phyloP scores from a whole-genome alignment of 2,329 filamentous ascomycete species.

The Dryadomyces quercivorus region DNA sequence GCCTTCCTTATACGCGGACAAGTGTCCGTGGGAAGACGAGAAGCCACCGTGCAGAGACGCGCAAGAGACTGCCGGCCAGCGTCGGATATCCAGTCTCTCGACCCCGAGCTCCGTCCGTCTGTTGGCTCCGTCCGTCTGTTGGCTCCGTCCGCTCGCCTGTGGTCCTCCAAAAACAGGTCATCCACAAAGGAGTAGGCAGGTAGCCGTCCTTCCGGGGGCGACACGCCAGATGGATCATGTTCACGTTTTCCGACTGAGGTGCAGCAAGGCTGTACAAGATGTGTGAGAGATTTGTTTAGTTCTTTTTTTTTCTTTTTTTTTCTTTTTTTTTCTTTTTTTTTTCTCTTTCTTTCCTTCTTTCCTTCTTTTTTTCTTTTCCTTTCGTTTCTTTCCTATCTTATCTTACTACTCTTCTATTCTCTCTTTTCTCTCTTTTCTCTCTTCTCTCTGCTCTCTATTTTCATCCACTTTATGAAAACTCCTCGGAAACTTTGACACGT shows the following conservation, averaged over 20 bases:
- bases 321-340: neutral
- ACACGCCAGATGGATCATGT: neutral
- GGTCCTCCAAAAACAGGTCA: neutral
- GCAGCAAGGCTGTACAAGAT: neutral
- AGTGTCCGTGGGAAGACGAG: neutral
- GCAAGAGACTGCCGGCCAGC: too few relatives aligned
- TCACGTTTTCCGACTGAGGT: neutral
- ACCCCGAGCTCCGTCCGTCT: too few relatives aligned
- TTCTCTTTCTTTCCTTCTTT: too few relatives aligned
- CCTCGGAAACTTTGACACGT: too few relatives aligned
- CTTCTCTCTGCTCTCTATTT: neutral
- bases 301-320: conserved; percentile 10
- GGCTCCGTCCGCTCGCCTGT: neutral
- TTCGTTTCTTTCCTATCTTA: too few relatives aligned
- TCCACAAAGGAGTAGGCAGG: neutral
- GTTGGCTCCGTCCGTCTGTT: too few relatives aligned
- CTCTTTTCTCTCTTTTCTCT: neutral
- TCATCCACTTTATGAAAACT: too few relatives aligned
- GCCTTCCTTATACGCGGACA: neutral
- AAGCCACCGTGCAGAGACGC: neutral
- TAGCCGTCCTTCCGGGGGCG: neutral
- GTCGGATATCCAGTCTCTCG: too few relatives aligned
- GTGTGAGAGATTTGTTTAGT: neutral
- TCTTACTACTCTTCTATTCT: too few relatives aligned
- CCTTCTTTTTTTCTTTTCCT: too few relatives aligned